Evolutionary conservation across 768 basidiomycete species (phyloP).

Genomic region (Termitomyces titanicus): DNA sequence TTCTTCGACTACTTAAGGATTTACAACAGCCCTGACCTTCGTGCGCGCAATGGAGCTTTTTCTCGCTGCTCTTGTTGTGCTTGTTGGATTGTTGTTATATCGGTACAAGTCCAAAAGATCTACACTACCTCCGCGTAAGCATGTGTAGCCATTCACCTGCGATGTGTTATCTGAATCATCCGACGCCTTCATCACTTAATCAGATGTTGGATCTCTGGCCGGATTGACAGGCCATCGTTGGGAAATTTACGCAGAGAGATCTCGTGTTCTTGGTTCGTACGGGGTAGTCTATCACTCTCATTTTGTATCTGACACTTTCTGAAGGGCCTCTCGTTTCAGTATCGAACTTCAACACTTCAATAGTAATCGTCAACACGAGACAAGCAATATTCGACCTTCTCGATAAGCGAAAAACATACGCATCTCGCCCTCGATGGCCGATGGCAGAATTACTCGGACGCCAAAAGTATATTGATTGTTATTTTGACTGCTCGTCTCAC

Average conservation of each 20-base stretch:
- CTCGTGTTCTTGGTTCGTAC: background rate
- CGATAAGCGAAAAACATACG: background rate
- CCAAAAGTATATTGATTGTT: background rate
- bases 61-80: background rate
- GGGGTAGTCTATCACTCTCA: background rate
- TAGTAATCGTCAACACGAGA: background rate
- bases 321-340: background rate
- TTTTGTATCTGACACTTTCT: background rate
- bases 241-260: background rate
- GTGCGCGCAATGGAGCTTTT: background rate
- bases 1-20: too few species aligned
- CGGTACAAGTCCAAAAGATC: background rate
- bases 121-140: background rate
- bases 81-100: background rate
- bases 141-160: background rate
- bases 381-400: background rate
- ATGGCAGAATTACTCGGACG: background rate
- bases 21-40: background rate
- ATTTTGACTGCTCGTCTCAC: background rate
- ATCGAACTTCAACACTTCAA: background rate
- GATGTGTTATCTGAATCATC: background rate
- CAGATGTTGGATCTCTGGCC: background rate
- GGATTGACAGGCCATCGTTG: background rate
- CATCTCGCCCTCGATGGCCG: background rate
- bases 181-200: background rate